A percentile compares a stretch with the other conserved stretches of the same genome.
Conservation (phyloP, 139 green algal species). For the Limnomonas spitsbergensis region DNA sequence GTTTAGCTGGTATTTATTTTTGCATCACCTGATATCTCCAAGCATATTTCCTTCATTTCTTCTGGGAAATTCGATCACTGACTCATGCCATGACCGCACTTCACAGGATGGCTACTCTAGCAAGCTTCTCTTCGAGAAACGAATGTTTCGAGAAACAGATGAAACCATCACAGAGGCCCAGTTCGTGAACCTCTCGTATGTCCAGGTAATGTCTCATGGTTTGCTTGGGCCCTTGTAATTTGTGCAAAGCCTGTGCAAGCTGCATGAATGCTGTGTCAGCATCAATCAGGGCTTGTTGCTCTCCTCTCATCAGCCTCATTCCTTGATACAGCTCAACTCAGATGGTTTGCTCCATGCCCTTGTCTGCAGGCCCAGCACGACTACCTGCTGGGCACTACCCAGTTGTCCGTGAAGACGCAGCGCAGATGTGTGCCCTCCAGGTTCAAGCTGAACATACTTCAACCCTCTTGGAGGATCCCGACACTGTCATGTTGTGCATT, state of each 20-base stretch:
- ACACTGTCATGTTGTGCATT: slow-evolving; percentile 58
- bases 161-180: slow-evolving; percentile 90
- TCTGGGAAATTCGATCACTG: no score
- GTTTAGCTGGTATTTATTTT: no score
- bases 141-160: slow-evolving; percentile 94
- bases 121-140: slow-evolving; percentile 95
- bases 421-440: slow-evolving; percentile 87
- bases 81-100: no score
- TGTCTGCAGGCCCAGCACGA: slow-evolving; percentile 79
- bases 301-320: no score
- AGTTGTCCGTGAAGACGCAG: slow-evolving; percentile 89
- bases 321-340: no score
- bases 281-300: no score
- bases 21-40: neutral
- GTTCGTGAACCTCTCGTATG: slow-evolving; percentile 93
- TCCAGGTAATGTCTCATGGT: no score
- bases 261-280: no score
- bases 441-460: slow-evolving; percentile 72
- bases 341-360: no score
- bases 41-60: no score
- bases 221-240: no score
- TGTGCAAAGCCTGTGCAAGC: no score
- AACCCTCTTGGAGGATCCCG: slow-evolving; percentile 55
- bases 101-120: slow-evolving; percentile 46
- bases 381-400: slow-evolving; percentile 92